A percentile compares a stretch with the other conserved stretches of the same genome.
Conservation (phyloP, 176 grass and related monocot genomes). For the Aegilops tauschii region DNA sequence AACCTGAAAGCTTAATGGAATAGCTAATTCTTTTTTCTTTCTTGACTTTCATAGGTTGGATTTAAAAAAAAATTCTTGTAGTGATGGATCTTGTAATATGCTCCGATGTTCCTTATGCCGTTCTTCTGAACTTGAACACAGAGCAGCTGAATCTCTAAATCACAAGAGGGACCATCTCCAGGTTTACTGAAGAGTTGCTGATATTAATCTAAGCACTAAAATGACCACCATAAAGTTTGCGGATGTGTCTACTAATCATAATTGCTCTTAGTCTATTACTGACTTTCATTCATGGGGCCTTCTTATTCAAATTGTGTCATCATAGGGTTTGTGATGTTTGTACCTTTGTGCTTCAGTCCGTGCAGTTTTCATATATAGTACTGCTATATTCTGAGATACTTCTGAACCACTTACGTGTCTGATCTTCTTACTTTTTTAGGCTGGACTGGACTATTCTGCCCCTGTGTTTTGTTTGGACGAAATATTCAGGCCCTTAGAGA, state of each 20-base stretch:
- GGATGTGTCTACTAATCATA: not conserved
- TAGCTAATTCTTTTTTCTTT: not conserved
- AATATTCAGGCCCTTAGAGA: slow-evolving; percentile 56
- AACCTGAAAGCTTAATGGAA: not conserved
- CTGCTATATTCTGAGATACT: not conserved
- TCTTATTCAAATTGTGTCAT: not conserved
- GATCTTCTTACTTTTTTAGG: slow-evolving; percentile 28
- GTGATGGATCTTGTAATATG: not conserved
- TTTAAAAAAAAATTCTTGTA: not conserved
- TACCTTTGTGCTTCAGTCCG: not conserved
- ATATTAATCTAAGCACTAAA: not conserved
- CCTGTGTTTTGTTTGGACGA: slow-evolving; percentile 73
- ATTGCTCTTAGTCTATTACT: not conserved
- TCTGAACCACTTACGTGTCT: not conserved
- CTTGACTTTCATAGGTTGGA: not conserved
- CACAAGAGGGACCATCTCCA: not conserved
- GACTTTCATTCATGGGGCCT: not conserved
- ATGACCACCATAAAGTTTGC: not conserved
- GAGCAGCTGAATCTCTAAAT: not conserved
- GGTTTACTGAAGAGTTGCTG: not conserved
- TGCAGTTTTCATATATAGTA: not conserved
- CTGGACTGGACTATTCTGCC: slow-evolving; percentile 61
- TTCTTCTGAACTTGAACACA: not conserved
- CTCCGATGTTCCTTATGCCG: not conserved
- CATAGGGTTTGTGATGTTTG: not conserved